phyloP scores from a whole-genome alignment of 208 protist genomes.

The Balamuthia mandrillaris region DNA sequence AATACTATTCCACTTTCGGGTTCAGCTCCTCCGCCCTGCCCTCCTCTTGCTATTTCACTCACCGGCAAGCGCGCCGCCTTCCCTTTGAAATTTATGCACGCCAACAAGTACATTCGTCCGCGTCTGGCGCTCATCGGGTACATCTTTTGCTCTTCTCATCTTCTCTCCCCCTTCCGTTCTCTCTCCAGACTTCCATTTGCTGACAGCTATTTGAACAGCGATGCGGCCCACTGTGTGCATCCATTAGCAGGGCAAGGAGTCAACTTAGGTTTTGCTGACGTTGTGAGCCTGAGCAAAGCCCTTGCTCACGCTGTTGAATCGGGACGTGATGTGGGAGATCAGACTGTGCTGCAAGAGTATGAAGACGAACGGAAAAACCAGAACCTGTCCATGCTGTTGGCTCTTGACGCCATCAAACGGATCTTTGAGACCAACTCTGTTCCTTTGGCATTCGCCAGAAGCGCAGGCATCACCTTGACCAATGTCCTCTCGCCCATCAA shows the following conservation, averaged over 20 bases:
- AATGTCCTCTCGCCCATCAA: conserved; percentile 29
- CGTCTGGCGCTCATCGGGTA: conserved; percentile 40
- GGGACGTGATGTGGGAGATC: conserved; percentile 1
- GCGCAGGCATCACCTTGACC: conserved; percentile 28
- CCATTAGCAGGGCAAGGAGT: conserved; percentile 86
- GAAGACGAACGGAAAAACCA: not conserved
- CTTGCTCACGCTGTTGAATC: not conserved
- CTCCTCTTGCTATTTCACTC: not conserved
- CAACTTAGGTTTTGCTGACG: conserved; percentile 85
- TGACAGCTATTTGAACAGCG: conserved; percentile 50
- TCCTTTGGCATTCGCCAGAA: not conserved
- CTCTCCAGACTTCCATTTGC: not conserved
- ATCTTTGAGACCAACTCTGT: conserved; percentile 14
- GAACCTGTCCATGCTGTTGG: conserved; percentile 26
- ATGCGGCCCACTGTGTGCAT: conserved; percentile 86
- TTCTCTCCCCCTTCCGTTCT: not conserved
- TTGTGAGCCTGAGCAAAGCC: not conserved
- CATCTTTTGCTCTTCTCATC: not conserved
- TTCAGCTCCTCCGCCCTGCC: not conserved
- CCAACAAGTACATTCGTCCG: conserved; percentile 32
- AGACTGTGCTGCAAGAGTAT: conserved; percentile 21
- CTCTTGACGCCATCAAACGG: conserved; percentile 39
- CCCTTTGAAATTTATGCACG: conserved; percentile 20
- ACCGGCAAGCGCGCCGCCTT: conserved; percentile 5
- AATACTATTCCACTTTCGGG: no score